phyloP scores from a whole-genome alignment of 768 basidiomycete species.

The Boletus pseudo-olivaceus region DNA sequence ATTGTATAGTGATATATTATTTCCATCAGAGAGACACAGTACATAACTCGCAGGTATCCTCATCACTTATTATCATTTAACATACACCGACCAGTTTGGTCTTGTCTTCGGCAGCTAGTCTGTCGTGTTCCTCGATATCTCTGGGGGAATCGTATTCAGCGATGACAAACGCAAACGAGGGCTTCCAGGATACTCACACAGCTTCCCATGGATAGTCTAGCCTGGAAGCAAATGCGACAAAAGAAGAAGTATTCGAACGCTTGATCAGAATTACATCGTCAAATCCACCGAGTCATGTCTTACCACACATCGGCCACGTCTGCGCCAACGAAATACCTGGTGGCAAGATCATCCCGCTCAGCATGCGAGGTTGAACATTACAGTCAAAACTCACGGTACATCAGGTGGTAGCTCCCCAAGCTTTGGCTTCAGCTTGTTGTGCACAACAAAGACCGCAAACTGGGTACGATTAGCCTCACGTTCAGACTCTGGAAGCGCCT shows the following conservation, averaged over 20 bases:
- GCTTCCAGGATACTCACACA: constrained; percentile 42
- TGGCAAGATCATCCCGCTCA: constrained; percentile 3
- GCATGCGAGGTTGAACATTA: background rate
- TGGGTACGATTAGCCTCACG: constrained; percentile 72
- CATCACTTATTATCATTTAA: background rate
- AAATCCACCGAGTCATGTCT: constrained; percentile 25
- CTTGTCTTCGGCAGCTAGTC: constrained; percentile 48
- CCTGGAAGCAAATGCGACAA: constrained; percentile 39
- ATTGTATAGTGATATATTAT: background rate
- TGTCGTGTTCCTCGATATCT: constrained; percentile 75
- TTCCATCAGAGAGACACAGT: background rate
- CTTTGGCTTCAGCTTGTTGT: constrained; percentile 91
- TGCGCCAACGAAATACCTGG: constrained; percentile 76
- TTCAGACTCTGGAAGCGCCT: constrained; percentile 64
- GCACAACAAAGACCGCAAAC: constrained; percentile 92
- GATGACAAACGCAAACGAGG: background rate
- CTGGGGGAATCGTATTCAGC: constrained; percentile 33
- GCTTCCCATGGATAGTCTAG: constrained; percentile 86
- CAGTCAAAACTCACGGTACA: constrained; percentile 47
- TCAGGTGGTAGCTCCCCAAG: constrained; percentile 66
- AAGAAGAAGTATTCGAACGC: background rate
- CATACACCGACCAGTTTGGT: background rate
- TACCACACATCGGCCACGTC: constrained; percentile 74
- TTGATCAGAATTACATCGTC: constrained; percentile 14
- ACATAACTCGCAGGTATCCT: background rate